Percentiles rank a stretch among this genome's conserved stretches.
Conservation (phyloP, 1,139 yeast species). For the Blastobotrys serpentis region DNA sequence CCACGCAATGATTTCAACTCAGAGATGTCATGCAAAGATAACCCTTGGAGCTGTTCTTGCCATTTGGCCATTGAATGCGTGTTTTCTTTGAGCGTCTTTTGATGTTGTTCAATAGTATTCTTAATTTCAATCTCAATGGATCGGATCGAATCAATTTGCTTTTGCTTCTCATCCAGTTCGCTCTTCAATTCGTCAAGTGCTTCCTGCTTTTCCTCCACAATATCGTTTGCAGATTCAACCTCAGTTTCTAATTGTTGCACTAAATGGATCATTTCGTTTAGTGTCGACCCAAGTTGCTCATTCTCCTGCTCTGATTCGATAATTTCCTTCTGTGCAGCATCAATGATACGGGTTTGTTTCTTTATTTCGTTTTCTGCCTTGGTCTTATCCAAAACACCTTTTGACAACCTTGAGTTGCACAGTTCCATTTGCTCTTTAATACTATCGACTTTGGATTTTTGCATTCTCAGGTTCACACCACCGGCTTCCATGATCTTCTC, state of each 20-base stretch:
- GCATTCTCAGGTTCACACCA: conserved; percentile 79
- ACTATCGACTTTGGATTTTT: conserved; percentile 79
- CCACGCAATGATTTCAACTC: conserved; percentile 16
- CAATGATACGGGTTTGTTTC: conserved; percentile 52
- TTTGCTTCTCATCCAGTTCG: conserved; percentile 51
- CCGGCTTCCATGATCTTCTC: conserved; percentile 88
- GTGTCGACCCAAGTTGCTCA: conserved; percentile 39
- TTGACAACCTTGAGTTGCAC: conserved; percentile 56
- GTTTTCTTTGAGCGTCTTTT: conserved; percentile 45
- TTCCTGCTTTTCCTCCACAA: conserved; percentile 37
- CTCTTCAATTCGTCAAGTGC: conserved; percentile 44
- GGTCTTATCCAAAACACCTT: conserved; percentile 57
- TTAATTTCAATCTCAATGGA: conserved; percentile 70
- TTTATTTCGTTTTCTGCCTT: conserved; percentile 68
- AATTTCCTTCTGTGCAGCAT: conserved; percentile 41
- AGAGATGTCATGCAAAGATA: conserved; percentile 35
- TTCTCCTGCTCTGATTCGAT: conserved; percentile 37
- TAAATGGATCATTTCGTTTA: conserved; percentile 33
- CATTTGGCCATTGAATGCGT: conserved; percentile 43
- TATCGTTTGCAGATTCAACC: conserved; percentile 36
- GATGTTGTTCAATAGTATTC: conserved; percentile 62
- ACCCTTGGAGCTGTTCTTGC: conserved; percentile 25
- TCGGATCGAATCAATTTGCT: conserved; percentile 57
- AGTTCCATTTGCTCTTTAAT: conserved; percentile 67
- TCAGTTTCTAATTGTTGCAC: conserved; percentile 37